phyloP scores from a whole-genome alignment of 1,284 basidiomycete species.

The Ceratobasidium sp. region DNA sequence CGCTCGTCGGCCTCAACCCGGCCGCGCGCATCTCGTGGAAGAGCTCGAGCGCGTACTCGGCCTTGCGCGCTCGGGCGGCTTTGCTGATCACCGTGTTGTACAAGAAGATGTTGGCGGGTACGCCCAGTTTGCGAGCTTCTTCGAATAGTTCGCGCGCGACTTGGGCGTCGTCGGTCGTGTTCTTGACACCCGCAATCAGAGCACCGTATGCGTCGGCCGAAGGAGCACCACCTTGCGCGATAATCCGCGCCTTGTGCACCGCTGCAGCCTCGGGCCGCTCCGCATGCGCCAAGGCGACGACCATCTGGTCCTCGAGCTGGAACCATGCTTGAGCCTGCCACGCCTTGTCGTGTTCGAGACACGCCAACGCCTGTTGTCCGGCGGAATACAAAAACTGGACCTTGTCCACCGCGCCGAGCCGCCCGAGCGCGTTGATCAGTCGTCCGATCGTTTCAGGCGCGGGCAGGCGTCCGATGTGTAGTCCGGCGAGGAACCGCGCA shows the following conservation, averaged over 20 bases:
- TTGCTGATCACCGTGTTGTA: slow-evolving; percentile 98
- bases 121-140: slow-evolving; percentile 79
- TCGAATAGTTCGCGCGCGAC: slow-evolving; percentile 87
- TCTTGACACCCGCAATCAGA: slow-evolving; percentile 86
- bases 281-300: slow-evolving; percentile 83
- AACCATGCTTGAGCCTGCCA: slow-evolving; percentile 77
- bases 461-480: slow-evolving; percentile 64
- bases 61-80: slow-evolving; percentile 91
- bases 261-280: slow-evolving; percentile 85
- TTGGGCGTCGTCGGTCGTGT: slow-evolving; percentile 92
- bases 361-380: slow-evolving; percentile 72
- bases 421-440: slow-evolving; percentile 77
- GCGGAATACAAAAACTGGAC: slow-evolving; percentile 77
- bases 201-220: slow-evolving; percentile 91
- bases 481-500: slow-evolving; percentile 59
- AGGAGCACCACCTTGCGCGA: slow-evolving; percentile 82
- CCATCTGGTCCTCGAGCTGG: slow-evolving; percentile 87
- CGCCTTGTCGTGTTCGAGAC: slow-evolving; percentile 63
- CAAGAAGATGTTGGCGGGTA: slow-evolving; percentile 84
- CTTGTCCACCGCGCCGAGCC: slow-evolving; percentile 71
- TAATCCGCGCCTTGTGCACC: slow-evolving; percentile 81
- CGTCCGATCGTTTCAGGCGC: slow-evolving; percentile 69
- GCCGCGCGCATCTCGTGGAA: slow-evolving; percentile 86
- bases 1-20: slow-evolving; percentile 78
- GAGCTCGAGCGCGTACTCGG: slow-evolving; percentile 85